Percentiles rank a stretch among this genome's conserved stretches.
Evolutionary conservation across 495 filamentous ascomycete species (phyloP).

Genomic region (Neurospora sp.): DNA sequence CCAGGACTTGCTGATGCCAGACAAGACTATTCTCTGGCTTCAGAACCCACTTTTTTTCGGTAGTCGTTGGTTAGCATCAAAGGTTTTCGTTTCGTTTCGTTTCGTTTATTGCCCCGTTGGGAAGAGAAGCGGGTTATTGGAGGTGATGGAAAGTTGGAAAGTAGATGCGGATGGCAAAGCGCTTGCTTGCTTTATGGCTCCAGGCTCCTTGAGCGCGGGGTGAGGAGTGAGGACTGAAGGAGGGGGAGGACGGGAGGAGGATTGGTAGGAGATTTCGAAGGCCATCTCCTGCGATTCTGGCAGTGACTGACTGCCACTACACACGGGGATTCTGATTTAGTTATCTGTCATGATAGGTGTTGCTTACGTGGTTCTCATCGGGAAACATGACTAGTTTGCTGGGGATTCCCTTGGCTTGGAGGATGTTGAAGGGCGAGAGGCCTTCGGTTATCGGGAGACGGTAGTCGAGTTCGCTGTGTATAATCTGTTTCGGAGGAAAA

Average conservation of each 20-base stretch:
- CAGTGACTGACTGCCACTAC: neutral
- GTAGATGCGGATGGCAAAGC: neutral
- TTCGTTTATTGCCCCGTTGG: neutral
- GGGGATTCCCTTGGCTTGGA: conserved; percentile 63
- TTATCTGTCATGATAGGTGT: neutral
- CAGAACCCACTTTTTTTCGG: conserved; percentile 63
- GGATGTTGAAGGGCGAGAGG: conserved; percentile 75
- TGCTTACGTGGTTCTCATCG: conserved; percentile 57
- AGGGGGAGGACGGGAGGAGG: neutral
- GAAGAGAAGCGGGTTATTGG: neutral
- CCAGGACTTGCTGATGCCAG: conserved; percentile 83
- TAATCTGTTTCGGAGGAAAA: conserved; percentile 38
- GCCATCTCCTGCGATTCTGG: neutral
- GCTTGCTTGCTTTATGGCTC: neutral
- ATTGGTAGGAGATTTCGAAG: neutral
- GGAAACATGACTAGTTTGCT: conserved; percentile 76
- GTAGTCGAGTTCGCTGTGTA: conserved; percentile 90
- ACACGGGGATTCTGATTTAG: neutral
- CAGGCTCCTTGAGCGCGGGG: neutral
- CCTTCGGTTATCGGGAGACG: conserved; percentile 76
- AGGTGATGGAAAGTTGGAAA: neutral
- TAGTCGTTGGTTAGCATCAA: neutral
- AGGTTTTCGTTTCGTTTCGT: neutral
- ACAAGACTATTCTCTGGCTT: conserved; percentile 84
- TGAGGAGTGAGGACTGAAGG: no score